Evolutionary conservation across 2,329 filamentous ascomycete species (phyloP).

Genomic region (Pseudogymnoascus sp.): DNA sequence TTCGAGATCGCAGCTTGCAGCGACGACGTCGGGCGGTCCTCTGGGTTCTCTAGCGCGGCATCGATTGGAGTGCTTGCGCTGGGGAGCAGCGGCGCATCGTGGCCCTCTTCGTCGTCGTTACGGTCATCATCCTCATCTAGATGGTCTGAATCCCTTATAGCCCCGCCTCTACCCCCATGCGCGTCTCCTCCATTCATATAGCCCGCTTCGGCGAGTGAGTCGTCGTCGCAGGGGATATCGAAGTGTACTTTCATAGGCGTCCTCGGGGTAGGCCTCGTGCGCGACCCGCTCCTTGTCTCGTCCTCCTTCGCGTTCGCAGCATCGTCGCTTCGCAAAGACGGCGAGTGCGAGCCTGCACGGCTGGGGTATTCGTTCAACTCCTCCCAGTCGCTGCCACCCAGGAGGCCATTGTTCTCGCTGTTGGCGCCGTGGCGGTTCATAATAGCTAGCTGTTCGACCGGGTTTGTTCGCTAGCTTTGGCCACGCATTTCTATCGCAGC

Average conservation of each 20-base stretch:
- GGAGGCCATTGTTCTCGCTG: neutral
- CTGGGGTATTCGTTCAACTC: neutral
- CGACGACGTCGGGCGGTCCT: conserved; percentile 66
- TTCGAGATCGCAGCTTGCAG: conserved; percentile 94
- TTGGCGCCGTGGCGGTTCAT: neutral
- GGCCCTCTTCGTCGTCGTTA: conserved; percentile 26
- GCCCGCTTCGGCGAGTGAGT: conserved; percentile 68
- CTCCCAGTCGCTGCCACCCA: neutral
- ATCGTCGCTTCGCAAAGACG: neutral
- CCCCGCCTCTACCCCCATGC: neutral
- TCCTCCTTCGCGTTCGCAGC: neutral
- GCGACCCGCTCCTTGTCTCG: neutral
- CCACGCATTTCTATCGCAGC: conserved; percentile 1
- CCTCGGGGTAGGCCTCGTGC: conserved; percentile 22
- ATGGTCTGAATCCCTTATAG: neutral
- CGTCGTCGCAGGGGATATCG: conserved; percentile 90
- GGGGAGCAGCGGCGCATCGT: conserved; percentile 18
- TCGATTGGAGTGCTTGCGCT: conserved; percentile 21
- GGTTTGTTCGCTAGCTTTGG: neutral
- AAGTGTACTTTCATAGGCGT: conserved; percentile 66
- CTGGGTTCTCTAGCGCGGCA: conserved; percentile 39
- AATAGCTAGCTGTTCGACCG: neutral
- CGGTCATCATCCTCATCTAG: neutral
- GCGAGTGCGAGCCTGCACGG: neutral
- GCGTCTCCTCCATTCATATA: neutral